These are phyloP conservation scores for Elsinoe arachidis DNA, from an alignment of 2,329 filamentous ascomycete species.

Conservation along the genomic window DNA sequence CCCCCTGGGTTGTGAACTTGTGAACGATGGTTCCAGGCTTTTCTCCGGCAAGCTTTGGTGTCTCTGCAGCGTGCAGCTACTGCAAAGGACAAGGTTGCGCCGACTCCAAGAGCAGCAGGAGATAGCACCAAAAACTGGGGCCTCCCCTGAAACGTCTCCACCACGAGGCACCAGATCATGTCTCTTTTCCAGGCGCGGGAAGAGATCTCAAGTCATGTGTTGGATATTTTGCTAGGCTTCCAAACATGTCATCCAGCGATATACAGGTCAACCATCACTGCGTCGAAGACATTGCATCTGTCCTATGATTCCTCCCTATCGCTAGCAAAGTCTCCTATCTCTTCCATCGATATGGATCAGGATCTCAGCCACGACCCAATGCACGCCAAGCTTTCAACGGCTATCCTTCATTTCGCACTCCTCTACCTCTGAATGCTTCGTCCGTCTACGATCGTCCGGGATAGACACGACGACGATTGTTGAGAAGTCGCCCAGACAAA, in stretches of 20 bases:
- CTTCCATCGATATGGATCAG: conserved; percentile 1
- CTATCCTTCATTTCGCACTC: conserved; percentile 7
- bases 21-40: neutral
- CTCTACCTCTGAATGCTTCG: neutral
- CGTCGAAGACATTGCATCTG: neutral
- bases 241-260: neutral
- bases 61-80: neutral
- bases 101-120: neutral
- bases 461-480: neutral
- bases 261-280: neutral
- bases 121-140: neutral
- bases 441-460: neutral
- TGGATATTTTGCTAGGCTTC: neutral
- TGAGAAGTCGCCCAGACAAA: neutral
- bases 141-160: conserved; percentile 4
- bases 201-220: too few relatives aligned
- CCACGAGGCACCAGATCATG: neutral
- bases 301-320: neutral
- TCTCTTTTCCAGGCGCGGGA: neutral
- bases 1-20: neutral
- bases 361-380: conserved; percentile 4
- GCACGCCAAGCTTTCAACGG: conserved; percentile 7
- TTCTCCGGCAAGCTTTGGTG: neutral
- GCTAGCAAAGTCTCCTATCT: neutral
- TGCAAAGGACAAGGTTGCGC: neutral